A percentile compares a stretch with the other conserved stretches of the same genome.
Conservation (phyloP, 768 basidiomycete species). For the Lentinula raphanica region DNA sequence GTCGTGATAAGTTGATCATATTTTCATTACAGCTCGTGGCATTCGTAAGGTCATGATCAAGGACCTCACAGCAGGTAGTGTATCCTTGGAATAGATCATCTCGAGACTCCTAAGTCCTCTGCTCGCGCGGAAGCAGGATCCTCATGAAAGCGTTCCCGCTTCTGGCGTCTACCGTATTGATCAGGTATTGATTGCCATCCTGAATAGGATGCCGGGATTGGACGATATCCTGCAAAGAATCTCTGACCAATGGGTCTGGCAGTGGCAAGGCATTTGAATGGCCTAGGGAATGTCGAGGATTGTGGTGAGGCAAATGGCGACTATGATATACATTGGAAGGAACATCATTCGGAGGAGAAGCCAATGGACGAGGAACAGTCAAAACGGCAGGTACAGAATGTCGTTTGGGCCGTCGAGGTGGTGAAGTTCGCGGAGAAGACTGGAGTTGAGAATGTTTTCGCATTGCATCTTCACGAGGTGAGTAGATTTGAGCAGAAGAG, state of each 20-base stretch:
- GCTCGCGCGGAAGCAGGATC: too few species aligned
- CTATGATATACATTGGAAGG: background rate
- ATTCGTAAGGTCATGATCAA: background rate
- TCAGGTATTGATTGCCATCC: too few species aligned
- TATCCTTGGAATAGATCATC: background rate
- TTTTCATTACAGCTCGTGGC: too few species aligned
- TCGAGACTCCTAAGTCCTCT: background rate
- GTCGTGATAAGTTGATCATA: background rate
- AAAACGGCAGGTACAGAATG: background rate
- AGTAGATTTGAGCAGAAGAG: slow-evolving; percentile 15
- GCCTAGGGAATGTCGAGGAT: background rate
- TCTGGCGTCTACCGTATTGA: too few species aligned
- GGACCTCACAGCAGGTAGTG: background rate
- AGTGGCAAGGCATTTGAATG: background rate
- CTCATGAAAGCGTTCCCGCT: too few species aligned
- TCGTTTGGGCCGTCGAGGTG: background rate
- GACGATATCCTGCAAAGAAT: background rate
- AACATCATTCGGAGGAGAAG: background rate
- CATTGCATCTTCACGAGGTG: slow-evolving; percentile 8
- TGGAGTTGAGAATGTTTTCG: slow-evolving; percentile 10
- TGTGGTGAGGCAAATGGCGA: background rate
- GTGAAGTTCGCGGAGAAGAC: slow-evolving; percentile 9
- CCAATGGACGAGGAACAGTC: background rate
- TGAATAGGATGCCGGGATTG: too few species aligned
- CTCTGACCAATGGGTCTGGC: background rate